phyloP scores from a whole-genome alignment of 1,284 basidiomycete species.

The Paramarasmius palmivorus region DNA sequence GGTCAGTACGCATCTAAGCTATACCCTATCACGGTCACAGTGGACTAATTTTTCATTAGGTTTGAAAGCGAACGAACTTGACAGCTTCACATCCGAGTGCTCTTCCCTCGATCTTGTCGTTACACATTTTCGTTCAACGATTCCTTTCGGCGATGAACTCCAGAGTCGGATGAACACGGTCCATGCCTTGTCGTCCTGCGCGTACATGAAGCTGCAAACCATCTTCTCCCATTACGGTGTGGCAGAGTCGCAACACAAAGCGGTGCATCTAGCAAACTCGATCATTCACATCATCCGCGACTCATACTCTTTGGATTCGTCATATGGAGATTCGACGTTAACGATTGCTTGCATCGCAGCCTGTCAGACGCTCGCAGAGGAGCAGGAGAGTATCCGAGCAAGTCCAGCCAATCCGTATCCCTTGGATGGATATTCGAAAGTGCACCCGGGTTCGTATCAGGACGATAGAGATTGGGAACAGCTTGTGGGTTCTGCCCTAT shows the following conservation, averaged over 20 bases:
- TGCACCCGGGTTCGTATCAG: not conserved
- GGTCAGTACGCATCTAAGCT: constrained; percentile 4
- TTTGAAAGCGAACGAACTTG: constrained; percentile 6
- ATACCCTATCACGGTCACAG: no score
- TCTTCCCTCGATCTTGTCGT: no score
- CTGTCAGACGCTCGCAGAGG: constrained; percentile 7
- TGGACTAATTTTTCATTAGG: not conserved
- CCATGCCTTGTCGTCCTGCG: constrained; percentile 7
- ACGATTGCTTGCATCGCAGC: constrained; percentile 8
- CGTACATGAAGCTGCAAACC: constrained; percentile 14
- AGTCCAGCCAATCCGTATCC: not conserved
- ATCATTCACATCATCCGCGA: constrained; percentile 7
- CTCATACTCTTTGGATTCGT: not conserved
- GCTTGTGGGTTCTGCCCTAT: constrained; percentile 15
- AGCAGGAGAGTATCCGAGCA: constrained; percentile 3
- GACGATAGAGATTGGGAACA: constrained; percentile 7
- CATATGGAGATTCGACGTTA: constrained; percentile 5
- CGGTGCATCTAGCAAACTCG: constrained; percentile 1
- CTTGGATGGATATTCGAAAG: not conserved
- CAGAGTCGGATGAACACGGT: not conserved
- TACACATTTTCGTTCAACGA: not conserved
- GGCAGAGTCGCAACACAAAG: not conserved
- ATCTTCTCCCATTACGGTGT: constrained; percentile 11
- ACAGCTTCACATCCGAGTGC: no score
- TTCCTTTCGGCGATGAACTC: not conserved